Base-by-base conservation (phyloP, 1,139 yeast species). In the Yamadazyma membranifaciens region DNA sequence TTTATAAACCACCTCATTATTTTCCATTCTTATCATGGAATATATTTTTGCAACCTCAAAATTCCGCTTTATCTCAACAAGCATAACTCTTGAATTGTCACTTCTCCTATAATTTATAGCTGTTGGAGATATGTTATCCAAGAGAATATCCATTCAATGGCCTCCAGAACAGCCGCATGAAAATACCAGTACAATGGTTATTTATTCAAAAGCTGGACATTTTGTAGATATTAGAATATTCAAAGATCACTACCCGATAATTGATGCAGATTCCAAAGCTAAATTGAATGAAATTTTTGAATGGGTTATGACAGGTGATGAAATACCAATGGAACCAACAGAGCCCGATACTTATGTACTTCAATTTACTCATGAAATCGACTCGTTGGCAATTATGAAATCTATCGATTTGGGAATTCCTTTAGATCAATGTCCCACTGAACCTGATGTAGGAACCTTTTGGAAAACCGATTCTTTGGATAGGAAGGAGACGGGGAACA, bases 71-170 rank as follows among this genome's bases (percentile, higher is more conserved):
- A 20, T 20, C 37, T 27, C 14, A 6, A 27, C 14, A 11, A 27
- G 14, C 29, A 27, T 11, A n/a, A 27, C 6, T 27, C 4, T 27
- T 27, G 9, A 20, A 7, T 20, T 20, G 5, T 20, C 24, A 5
- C 24, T 20, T 20, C 7, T 20, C 24, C 16, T 13, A 17, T 14
- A 15, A 14, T 12, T 6, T 29, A 28, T 26, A 28, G 25, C 26
- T 7, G 12, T 25, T 25, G 3, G 14, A 11, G 62, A 59, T 64
- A 59, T 63, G 32, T 50, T 75, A 20, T 69, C 79, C 1, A 66
- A 73, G 6, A 58, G 82, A 51, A 56, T 75, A 10, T 69, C 77
- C 3, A 65, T 79, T 27, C 79, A 75, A 58, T 79, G 84, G 83
- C 69, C 67, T 15, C 73, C 78, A 0, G 62, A 57, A 3, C 59